Base-by-base conservation (phyloP, 202 grass and related monocot species). In the Setaria viridis region DNA sequence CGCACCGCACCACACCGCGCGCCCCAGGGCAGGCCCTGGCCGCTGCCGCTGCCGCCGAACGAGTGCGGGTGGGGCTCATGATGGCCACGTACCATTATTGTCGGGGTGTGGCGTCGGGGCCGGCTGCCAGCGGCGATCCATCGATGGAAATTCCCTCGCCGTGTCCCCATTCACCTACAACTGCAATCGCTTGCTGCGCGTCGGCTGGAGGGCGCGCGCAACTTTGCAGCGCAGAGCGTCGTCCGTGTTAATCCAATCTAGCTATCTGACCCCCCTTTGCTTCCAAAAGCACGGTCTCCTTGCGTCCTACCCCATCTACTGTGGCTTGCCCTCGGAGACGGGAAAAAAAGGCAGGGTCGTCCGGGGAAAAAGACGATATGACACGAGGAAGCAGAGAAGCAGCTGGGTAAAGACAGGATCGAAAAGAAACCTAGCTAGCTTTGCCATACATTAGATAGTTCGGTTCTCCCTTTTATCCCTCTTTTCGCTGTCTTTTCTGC, bases 131-230 rank as follows among this genome's bases (percentile, higher is more conserved):
- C 64, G 56, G 3, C 64, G 82, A 39, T 54, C 69, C 20, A 58
- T 55, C 47, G 19, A 30, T 42, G 12, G 35, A 74, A 87, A 90
- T 87, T 90, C 84, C 84, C 68, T 32, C 0, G 60, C 84, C 88
- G 34, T 87, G 79, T 90, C 74, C 79, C 53, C 85, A 66, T 91
- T 77, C 81, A 66, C 70, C 80, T 29, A n/a, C 80, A 56, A 7
- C 77, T 10, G 41, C 37, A n/a, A 0, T 41, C 39, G 39, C 39
- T 41, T 46, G 6, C 39, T 45, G 10, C 46, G 15, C 35, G 35
- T 4, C 35, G 35, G 65, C 17, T 39, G 68, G 68, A 39, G 71
- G 34, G 11, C 25, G 25, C 25, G 25, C 25, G 25, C 25, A 25
- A 25, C 25, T 25, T 25, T 25, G 25, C 25, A 25, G 25, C 25